Evolutionary conservation across 495 filamentous ascomycete species (phyloP).

Genomic region (Hypomontagnella monticulosa): DNA sequence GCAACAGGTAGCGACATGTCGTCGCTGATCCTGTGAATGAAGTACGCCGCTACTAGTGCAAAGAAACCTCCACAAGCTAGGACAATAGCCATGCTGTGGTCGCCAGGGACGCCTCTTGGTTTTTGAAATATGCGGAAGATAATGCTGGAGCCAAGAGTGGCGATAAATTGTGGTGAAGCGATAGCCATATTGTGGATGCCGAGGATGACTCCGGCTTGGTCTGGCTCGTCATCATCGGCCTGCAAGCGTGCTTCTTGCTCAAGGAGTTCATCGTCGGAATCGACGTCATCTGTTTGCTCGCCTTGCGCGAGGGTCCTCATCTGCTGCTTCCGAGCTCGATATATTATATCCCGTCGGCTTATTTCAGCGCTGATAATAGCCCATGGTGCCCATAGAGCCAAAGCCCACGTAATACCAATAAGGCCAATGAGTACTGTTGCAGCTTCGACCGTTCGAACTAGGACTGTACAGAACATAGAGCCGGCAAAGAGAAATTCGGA

Average conservation of each 20-base stretch:
- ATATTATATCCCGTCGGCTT: slow-evolving; percentile 74
- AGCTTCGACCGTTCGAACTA: slow-evolving; percentile 70
- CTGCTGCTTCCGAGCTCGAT: slow-evolving; percentile 62
- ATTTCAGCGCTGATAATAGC: slow-evolving; percentile 91
- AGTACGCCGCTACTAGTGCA: slow-evolving; percentile 78
- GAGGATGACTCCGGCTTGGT: slow-evolving; percentile 88
- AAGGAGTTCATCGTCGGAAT: slow-evolving; percentile 9
- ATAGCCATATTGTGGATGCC: slow-evolving; percentile 94
- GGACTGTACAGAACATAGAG: slow-evolving; percentile 82
- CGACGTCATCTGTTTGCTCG: slow-evolving; percentile 7
- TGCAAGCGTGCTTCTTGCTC: slow-evolving; percentile 42
- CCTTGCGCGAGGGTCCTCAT: slow-evolving; percentile 35
- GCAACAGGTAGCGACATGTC: slow-evolving; percentile 51
- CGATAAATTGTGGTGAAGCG: slow-evolving; percentile 86
- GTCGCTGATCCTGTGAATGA: slow-evolving; percentile 62
- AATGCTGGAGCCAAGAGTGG: slow-evolving; percentile 79
- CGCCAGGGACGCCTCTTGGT: slow-evolving; percentile 79
- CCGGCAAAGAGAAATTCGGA: slow-evolving; percentile 80
- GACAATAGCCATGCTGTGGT: slow-evolving; percentile 87
- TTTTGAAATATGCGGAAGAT: slow-evolving; percentile 87
- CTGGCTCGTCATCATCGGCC: slow-evolving; percentile 60
- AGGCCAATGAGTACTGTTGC: slow-evolving; percentile 79
- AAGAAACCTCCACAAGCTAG: slow-evolving; percentile 81
- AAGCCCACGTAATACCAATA: slow-evolving; percentile 86
- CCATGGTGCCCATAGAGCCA: slow-evolving; percentile 92